Conservation (phyloP, 2,329 filamentous ascomycete genomes). For the Rhynchosporium graminicola region DNA sequence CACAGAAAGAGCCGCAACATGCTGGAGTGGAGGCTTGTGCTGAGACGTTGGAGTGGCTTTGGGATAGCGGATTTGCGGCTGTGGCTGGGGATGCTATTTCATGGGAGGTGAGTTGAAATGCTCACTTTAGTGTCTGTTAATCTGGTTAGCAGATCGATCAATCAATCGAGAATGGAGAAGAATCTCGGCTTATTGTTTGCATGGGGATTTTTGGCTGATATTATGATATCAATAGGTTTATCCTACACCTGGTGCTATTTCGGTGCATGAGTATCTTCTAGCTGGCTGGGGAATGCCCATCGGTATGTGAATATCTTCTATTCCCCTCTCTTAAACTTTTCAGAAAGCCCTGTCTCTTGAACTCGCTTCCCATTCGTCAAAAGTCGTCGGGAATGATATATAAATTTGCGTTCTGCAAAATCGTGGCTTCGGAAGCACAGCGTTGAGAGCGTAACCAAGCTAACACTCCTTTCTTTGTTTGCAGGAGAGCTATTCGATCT, state of each 20-base stretch:
- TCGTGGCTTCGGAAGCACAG: not conserved
- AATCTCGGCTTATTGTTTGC: no score
- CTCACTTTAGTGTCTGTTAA: no score
- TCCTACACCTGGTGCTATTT: constrained; percentile 43
- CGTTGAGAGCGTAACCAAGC: not conserved
- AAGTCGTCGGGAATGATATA: constrained; percentile 1
- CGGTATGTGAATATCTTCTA: constrained; percentile 16
- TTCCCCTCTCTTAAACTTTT: not conserved
- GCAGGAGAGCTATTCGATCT: constrained; percentile 43
- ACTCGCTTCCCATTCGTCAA: constrained; percentile 1
- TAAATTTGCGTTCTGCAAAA: not conserved
- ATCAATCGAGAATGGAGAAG: no score
- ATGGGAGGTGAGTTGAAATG: constrained; percentile 39
- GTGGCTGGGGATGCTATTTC: constrained; percentile 45
- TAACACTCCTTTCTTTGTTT: not conserved
- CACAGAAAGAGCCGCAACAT: constrained; percentile 40
- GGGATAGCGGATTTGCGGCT: constrained; percentile 42
- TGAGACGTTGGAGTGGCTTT: constrained; percentile 42
- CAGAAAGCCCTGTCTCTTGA: not conserved
- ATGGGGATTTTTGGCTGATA: constrained; percentile 3
- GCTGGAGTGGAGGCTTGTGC: constrained; percentile 41
- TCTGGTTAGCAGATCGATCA: no score
- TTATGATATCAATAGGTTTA: constrained; percentile 24
- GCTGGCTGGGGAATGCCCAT: constrained; percentile 51
- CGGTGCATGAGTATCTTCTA: constrained; percentile 50